phyloP scores from a whole-genome alignment of 169 alveolate species.

The Eimeria mitis region DNA sequence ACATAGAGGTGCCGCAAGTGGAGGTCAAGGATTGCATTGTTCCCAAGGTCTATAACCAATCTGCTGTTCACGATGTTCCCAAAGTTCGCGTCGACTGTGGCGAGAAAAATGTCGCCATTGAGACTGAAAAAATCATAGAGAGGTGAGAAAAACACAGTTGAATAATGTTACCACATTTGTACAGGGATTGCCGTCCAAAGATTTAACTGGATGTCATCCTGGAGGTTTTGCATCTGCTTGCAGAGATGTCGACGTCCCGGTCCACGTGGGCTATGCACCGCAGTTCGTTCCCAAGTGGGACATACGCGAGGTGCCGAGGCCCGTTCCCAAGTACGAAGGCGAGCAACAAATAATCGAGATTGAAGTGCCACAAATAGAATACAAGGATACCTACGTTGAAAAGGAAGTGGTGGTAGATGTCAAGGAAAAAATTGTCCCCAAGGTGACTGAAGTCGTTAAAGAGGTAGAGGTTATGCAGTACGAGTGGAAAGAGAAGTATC shows the following conservation, averaged over 20 bases:
- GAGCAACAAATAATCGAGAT: constrained; percentile 91
- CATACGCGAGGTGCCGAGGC: constrained; percentile 91
- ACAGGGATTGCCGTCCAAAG: neutral
- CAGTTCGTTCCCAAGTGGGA: constrained; percentile 92
- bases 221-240: neutral
- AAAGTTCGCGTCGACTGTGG: constrained; percentile 88
- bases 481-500: constrained; percentile 91
- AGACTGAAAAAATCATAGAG: constrained; percentile 87
- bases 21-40: constrained; percentile 89
- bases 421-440: constrained; percentile 91
- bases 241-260: constrained; percentile 88
- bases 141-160: constrained; percentile 45
- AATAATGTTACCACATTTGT: neutral
- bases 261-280: constrained; percentile 91
- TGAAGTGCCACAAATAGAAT: constrained; percentile 91
- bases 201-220: neutral
- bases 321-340: constrained; percentile 92
- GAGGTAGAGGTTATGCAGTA: constrained; percentile 91
- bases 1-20: constrained; percentile 89
- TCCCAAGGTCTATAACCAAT: constrained; percentile 90
- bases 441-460: constrained; percentile 90
- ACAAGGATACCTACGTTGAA: constrained; percentile 90
- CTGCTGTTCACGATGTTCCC: constrained; percentile 91
- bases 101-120: constrained; percentile 88
- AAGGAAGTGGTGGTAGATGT: constrained; percentile 92